These are phyloP conservation scores for Kickxella alabastrina DNA, from an alignment of 192 early-diverging fungal species.

Conservation along the genomic window DNA sequence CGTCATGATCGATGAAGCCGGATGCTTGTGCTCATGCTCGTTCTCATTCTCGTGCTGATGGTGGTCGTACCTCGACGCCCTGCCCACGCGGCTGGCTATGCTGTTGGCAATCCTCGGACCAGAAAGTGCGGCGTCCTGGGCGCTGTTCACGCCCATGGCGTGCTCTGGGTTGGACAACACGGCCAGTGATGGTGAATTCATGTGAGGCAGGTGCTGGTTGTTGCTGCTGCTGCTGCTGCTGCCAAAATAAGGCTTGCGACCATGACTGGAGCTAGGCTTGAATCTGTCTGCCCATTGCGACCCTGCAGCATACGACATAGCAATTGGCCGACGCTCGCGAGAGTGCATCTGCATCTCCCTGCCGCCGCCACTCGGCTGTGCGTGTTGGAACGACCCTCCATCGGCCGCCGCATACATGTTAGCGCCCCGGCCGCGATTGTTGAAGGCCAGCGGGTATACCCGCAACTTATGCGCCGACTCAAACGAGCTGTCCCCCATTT, in stretches of 20 bases:
- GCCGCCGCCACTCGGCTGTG: conserved; percentile 1
- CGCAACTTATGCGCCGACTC: background rate
- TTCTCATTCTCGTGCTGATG: too few relatives aligned
- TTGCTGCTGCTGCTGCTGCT: background rate
- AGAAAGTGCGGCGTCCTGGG: background rate
- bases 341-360: background rate
- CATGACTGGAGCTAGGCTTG: background rate
- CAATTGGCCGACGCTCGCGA: background rate
- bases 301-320: conserved; percentile 21
- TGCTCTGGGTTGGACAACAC: too few relatives aligned
- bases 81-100: background rate
- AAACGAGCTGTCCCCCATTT: conserved; percentile 1
- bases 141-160: too few relatives aligned
- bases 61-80: background rate
- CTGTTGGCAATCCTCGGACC: conserved; percentile 2
- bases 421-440: conserved; percentile 12
- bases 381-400: background rate
- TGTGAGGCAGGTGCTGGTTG: too few relatives aligned
- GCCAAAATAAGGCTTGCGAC: background rate
- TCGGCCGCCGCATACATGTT: too few relatives aligned
- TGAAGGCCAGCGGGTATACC: conserved; percentile 11
- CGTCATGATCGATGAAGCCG: background rate
- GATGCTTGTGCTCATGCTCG: too few relatives aligned
- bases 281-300: conserved; percentile 7
- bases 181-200: background rate